phyloP scores from a whole-genome alignment of 148 eudicot genomes.

The Tetragonia tetragonoides region DNA sequence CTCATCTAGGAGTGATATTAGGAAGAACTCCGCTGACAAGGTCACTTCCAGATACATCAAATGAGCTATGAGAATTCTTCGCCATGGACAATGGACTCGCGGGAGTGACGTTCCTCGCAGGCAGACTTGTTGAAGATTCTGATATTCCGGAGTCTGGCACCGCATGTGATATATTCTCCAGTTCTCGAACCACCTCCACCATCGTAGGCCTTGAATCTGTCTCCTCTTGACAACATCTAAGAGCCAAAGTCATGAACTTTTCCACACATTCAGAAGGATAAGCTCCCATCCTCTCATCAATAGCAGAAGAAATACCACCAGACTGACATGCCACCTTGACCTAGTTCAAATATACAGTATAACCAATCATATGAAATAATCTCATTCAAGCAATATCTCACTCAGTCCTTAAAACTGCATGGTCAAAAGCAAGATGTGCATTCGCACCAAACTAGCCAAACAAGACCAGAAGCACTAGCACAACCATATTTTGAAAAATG shows the following conservation, averaged over 20 bases:
- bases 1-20: constrained; percentile 36
- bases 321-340: constrained; percentile 3
- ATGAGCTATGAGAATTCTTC: neutral
- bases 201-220: neutral
- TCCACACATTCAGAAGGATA: neutral
- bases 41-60: constrained; percentile 6
- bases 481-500: too few relatives aligned
- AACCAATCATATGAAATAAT: too few relatives aligned
- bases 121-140: too few relatives aligned
- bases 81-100: neutral
- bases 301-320: neutral
- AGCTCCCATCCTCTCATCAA: constrained; percentile 5
- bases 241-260: constrained; percentile 1
- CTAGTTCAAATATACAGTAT: neutral
- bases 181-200: constrained; percentile 12
- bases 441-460: too few relatives aligned
- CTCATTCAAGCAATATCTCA: too few relatives aligned
- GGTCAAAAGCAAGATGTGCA: too few relatives aligned
- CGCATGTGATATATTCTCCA: neutral
- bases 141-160: neutral
- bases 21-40: constrained; percentile 2
- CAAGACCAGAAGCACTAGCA: too few relatives aligned
- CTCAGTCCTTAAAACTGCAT: too few relatives aligned
- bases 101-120: too few relatives aligned
- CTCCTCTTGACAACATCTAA: constrained; percentile 9